These are phyloP conservation scores for Biscogniauxia mediterranea DNA, from an alignment of 2,329 filamentous ascomycete species.

Conservation along the genomic window DNA sequence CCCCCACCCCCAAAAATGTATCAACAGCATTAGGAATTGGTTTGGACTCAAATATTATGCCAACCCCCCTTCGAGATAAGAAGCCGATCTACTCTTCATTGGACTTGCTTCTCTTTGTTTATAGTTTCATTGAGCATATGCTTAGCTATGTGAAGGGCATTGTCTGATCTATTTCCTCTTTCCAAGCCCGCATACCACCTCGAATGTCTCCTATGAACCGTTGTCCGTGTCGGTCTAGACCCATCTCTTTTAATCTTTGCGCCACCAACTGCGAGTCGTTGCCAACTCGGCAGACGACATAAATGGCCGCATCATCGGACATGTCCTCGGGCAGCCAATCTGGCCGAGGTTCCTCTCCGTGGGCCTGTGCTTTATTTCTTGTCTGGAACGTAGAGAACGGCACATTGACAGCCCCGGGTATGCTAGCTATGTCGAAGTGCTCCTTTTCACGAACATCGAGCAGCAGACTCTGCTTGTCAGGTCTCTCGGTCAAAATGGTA, in stretches of 20 bases:
- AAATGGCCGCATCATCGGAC: constrained; percentile 54
- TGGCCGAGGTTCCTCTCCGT: constrained; percentile 20
- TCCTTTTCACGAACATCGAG: constrained; percentile 83
- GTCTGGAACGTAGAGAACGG: constrained; percentile 58
- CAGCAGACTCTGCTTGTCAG: constrained; percentile 49
- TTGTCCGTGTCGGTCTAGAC: constrained; percentile 48
- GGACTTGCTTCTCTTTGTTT: background rate
- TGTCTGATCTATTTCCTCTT: constrained; percentile 59
- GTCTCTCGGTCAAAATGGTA: constrained; percentile 15
- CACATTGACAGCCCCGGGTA: constrained; percentile 74
- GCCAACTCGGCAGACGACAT: constrained; percentile 70
- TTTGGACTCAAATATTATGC: constrained; percentile 27
- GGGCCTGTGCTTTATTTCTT: constrained; percentile 16
- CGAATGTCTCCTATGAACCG: constrained; percentile 68
- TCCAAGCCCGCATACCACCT: constrained; percentile 74
- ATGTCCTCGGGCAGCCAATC: constrained; percentile 41
- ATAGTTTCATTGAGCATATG: background rate
- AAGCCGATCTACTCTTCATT: background rate
- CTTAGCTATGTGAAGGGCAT: constrained; percentile 49
- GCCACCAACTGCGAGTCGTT: constrained; percentile 76
- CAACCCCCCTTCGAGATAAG: constrained; percentile 21
- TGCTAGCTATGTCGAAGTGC: constrained; percentile 76
- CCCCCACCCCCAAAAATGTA: constrained; percentile 24
- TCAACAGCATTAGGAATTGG: constrained; percentile 22
- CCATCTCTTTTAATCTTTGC: constrained; percentile 62